Conservation (phyloP, 140 eudicot genomes). For the Artemisia princeps region DNA sequence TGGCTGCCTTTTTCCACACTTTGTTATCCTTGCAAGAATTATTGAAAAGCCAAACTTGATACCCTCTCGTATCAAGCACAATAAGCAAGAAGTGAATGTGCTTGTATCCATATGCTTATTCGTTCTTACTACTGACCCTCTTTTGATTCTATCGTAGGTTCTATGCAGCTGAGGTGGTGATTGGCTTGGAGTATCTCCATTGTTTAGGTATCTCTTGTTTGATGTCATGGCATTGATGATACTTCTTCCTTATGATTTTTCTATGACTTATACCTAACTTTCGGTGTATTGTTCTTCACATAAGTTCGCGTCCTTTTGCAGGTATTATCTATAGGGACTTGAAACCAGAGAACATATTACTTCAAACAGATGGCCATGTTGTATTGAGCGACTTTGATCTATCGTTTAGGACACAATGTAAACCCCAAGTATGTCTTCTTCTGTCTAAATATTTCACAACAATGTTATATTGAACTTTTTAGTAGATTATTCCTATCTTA, state of each 20-base stretch:
- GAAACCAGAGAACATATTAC: conserved; percentile 95
- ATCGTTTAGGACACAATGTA: conserved; percentile 75
- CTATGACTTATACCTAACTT: not conserved
- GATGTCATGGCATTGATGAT: not conserved
- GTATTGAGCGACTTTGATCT: conserved; percentile 90
- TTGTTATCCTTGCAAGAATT: conserved; percentile 3
- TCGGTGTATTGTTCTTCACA: not conserved
- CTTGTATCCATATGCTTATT: no score
- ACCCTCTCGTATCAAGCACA: no score
- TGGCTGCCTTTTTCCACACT: not conserved
- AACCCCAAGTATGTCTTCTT: conserved; percentile 66
- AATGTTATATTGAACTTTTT: no score
- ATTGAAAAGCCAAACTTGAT: no score
- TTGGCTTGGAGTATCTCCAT: conserved; percentile 94
- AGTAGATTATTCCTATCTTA: not conserved
- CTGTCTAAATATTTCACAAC: no score
- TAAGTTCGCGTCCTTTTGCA: conserved; percentile 23
- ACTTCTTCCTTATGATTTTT: no score
- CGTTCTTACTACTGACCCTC: not conserved
- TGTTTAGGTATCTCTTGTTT: conserved; percentile 61
- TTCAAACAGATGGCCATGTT: conserved; percentile 76
- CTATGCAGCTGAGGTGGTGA: conserved; percentile 91
- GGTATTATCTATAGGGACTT: conserved; percentile 90
- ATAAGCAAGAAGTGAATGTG: no score
- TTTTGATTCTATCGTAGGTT: conserved; percentile 45